Percentiles rank a stretch among this genome's conserved stretches.
Evolutionary conservation across 2,329 filamentous ascomycete species (phyloP).

Genomic region (Raffaelea albimanens): DNA sequence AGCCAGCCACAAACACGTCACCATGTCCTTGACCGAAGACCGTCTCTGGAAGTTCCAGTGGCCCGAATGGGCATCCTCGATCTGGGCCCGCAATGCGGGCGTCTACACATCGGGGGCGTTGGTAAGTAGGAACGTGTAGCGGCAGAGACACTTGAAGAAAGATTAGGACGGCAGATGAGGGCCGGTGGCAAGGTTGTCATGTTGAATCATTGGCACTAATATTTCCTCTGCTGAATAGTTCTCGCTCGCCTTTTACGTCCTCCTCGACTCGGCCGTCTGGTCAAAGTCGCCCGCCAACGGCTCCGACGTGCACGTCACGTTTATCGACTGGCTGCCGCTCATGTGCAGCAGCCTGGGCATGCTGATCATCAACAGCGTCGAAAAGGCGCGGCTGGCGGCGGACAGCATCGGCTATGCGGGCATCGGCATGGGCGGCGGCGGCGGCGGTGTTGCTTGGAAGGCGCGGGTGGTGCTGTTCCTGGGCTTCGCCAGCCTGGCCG

Average conservation of each 20-base stretch:
- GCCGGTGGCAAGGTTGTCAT: too few species aligned
- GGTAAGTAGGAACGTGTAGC: too few species aligned
- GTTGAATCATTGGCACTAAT: too few species aligned
- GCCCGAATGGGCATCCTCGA: slow-evolving; percentile 59
- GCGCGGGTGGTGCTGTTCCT: slow-evolving; percentile 58
- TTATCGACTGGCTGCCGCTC: slow-evolving; percentile 61
- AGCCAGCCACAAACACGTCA: background rate
- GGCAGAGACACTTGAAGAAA: too few species aligned
- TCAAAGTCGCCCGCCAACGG: slow-evolving; percentile 52
- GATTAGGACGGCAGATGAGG: too few species aligned
- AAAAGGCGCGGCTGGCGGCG: slow-evolving; percentile 55
- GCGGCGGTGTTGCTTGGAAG: slow-evolving; percentile 56
- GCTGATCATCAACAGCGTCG: slow-evolving; percentile 63
- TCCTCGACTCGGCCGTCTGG: slow-evolving; percentile 60
- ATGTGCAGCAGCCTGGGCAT: slow-evolving; percentile 59
- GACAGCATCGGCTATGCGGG: slow-evolving; percentile 56
- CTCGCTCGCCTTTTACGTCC: slow-evolving; percentile 58
- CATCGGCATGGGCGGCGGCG: slow-evolving; percentile 9
- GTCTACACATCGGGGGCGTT: slow-evolving; percentile 54
- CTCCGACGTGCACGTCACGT: slow-evolving; percentile 53
- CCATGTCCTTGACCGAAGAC: slow-evolving; percentile 38
- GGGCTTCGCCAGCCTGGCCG: slow-evolving; percentile 55
- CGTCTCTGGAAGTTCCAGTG: slow-evolving; percentile 58
- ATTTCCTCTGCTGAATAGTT: slow-evolving; percentile 39
- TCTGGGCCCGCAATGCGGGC: slow-evolving; percentile 53